Conservation (phyloP, 257 asterid genomes). For the Solanum okadae region DNA sequence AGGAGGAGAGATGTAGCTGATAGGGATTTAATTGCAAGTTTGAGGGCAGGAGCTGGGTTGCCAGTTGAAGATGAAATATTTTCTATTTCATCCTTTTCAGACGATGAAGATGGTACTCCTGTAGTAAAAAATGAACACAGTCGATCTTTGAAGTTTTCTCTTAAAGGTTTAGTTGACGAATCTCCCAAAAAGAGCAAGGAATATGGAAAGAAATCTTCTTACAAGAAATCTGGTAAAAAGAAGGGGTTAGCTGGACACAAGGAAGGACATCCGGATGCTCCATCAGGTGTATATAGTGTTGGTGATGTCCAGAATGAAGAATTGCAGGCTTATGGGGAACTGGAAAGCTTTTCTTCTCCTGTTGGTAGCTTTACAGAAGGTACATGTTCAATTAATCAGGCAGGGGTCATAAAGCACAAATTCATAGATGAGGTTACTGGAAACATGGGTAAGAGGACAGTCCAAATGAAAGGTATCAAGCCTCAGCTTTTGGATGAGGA, state of each 20-base stretch:
- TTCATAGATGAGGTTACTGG: constrained; percentile 44
- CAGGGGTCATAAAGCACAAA: constrained; percentile 41
- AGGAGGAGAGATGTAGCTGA: constrained; percentile 88
- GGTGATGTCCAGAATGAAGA: constrained; percentile 29
- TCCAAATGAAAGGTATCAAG: constrained; percentile 54
- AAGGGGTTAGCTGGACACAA: constrained; percentile 26
- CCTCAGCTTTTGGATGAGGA: constrained; percentile 32
- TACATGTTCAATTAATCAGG: constrained; percentile 29
- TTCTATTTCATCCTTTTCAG: constrained; percentile 75
- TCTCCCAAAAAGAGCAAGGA: constrained; percentile 76
- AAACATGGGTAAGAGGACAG: constrained; percentile 33
- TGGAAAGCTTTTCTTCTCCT: constrained; percentile 37
- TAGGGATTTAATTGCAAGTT: constrained; percentile 63
- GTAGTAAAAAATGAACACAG: constrained; percentile 46
- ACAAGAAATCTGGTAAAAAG: constrained; percentile 60
- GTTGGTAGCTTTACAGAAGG: constrained; percentile 52
- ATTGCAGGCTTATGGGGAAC: constrained; percentile 32
- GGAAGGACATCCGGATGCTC: constrained; percentile 24
- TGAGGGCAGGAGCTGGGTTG: constrained; percentile 93
- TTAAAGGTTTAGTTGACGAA: constrained; percentile 64
- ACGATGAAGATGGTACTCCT: constrained; percentile 77
- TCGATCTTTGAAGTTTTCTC: constrained; percentile 75
- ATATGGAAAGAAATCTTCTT: constrained; percentile 55
- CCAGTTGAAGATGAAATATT: constrained; percentile 92
- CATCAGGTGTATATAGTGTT: constrained; percentile 19